Evolutionary conservation across 1,284 basidiomycete species (phyloP), one percentile per base, ranked within the genome.

Genomic region (Moniliella sp.): DNA sequence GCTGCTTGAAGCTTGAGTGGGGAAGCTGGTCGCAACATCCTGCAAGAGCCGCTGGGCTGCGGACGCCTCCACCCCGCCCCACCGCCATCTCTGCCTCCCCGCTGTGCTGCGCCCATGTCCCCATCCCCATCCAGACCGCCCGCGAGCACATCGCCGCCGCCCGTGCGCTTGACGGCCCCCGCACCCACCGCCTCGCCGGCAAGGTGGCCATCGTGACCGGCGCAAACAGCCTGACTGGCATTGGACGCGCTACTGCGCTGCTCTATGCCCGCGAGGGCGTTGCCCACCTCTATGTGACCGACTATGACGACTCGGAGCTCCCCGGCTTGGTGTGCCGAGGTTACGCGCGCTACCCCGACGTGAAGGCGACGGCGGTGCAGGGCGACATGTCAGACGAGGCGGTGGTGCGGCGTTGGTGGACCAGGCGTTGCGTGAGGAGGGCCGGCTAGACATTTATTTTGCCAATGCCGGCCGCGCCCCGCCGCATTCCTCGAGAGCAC

Each of bases 201-300:
- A 88, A 84, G 62, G 79, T 86, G n/a, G 80, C 76, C 50, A 70
- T 91, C 43, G 71, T 91, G 42, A 91, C 84, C 0, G 84, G 84
- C 44, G 44, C 19, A 52, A 52, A 48, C 2, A 46, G 48, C 33
- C 35, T 48, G 9, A 28, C 39, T 10, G 55, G 55, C 14, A 57
- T 57, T 21, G 54, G 47, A 10, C 21, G 48, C 25, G 48, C 48
- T 11, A 35, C 47, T 2, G 48, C 45, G 11, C 21, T 41, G 13
- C 39, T 36, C 12, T 51, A 47, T 27, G 47, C 48, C 7, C 41
- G 44, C 23, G 45, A 51, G 36, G 52, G 80, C 33, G 81, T 78
- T 31, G 69, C 67, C 35, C 78, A 78, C 52, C 67, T 93, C 13
- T 93, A 86, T 60, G 65, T 86, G 13, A 62, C 84, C 19, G 84